Conservation (phyloP, 805 yeast species). For the Scheffersomyces spartinae region DNA sequence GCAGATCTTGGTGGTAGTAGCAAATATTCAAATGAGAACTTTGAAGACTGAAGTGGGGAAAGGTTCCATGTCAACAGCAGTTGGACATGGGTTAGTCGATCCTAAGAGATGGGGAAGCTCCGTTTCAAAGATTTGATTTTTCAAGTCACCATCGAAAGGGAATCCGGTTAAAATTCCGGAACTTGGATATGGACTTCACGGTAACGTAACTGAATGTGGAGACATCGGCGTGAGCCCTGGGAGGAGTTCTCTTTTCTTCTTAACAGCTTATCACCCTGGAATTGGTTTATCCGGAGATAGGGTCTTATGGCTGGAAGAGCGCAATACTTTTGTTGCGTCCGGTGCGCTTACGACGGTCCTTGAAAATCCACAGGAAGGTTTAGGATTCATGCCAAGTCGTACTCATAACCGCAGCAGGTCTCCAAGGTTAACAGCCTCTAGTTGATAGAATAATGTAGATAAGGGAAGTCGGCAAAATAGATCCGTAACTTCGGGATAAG, state of each 20-base stretch:
- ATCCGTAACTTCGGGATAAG: constrained; percentile 33
- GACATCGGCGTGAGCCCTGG: constrained; percentile 32
- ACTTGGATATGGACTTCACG: constrained; percentile 32
- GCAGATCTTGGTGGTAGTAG: constrained; percentile 33
- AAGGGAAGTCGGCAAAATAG: constrained; percentile 34
- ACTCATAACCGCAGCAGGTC: constrained; percentile 35
- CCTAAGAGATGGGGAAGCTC: constrained; percentile 30
- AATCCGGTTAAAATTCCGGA: constrained; percentile 33
- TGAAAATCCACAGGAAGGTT: constrained; percentile 30
- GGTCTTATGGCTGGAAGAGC: constrained; percentile 30
- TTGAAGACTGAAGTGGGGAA: constrained; percentile 32
- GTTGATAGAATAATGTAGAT: constrained; percentile 32
- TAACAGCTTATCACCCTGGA: constrained; percentile 30
- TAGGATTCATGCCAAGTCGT: constrained; percentile 31
- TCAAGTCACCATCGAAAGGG: constrained; percentile 29
- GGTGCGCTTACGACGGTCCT: constrained; percentile 31
- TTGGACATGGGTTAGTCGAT: constrained; percentile 33
- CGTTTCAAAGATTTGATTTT: constrained; percentile 24
- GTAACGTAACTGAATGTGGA: constrained; percentile 31
- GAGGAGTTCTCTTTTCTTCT: constrained; percentile 32
- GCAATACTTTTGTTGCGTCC: constrained; percentile 23
- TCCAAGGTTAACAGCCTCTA: constrained; percentile 36
- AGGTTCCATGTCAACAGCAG: constrained; percentile 32
- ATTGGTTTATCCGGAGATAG: constrained; percentile 30
- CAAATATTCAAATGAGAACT: constrained; percentile 30